These are phyloP conservation scores for Colletotrichum acutatum DNA, from an alignment of 2,329 filamentous ascomycete species.

Conservation along the genomic window DNA sequence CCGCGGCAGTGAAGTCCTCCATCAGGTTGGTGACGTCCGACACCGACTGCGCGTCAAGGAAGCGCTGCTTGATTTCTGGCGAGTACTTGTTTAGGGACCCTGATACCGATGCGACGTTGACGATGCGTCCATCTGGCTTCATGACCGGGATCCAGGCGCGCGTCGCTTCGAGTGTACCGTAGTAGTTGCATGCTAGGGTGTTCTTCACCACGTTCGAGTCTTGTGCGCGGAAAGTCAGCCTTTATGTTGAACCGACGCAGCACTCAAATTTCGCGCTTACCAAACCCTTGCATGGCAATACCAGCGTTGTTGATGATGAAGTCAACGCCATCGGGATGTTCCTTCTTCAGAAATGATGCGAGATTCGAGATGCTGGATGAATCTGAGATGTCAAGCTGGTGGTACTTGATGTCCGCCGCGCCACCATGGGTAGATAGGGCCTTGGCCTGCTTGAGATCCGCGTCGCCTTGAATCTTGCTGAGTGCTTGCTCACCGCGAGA, in stretches of 20 bases:
- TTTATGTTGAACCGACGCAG: neutral
- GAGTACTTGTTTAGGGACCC: conserved; percentile 60
- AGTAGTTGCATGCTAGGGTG: conserved; percentile 63
- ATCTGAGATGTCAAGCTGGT: conserved; percentile 59
- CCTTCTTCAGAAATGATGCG: conserved; percentile 50
- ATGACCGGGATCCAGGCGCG: conserved; percentile 57
- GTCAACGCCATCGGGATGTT: conserved; percentile 60
- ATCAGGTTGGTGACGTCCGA: conserved; percentile 58
- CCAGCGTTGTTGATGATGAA: conserved; percentile 66
- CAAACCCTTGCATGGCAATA: conserved; percentile 57
- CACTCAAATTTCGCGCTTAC: conserved; percentile 46
- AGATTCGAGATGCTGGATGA: conserved; percentile 55
- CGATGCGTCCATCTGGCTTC: conserved; percentile 54
- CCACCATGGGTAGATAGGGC: conserved; percentile 53
- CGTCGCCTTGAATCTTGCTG: conserved; percentile 53
- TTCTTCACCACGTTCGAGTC: conserved; percentile 54
- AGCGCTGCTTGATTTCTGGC: conserved; percentile 51
- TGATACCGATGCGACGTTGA: conserved; percentile 59
- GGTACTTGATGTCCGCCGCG: conserved; percentile 57
- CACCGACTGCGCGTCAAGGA: conserved; percentile 51
- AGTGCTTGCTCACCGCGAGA: conserved; percentile 59
- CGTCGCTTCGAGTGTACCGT: conserved; percentile 58
- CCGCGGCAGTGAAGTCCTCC: conserved; percentile 58
- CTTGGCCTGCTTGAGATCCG: conserved; percentile 56
- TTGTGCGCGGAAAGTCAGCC: neutral